Percentiles rank a stretch among this genome's conserved stretches.
phyloP scores from a whole-genome alignment of 768 basidiomycete genomes.

The Trametes villosa region DNA sequence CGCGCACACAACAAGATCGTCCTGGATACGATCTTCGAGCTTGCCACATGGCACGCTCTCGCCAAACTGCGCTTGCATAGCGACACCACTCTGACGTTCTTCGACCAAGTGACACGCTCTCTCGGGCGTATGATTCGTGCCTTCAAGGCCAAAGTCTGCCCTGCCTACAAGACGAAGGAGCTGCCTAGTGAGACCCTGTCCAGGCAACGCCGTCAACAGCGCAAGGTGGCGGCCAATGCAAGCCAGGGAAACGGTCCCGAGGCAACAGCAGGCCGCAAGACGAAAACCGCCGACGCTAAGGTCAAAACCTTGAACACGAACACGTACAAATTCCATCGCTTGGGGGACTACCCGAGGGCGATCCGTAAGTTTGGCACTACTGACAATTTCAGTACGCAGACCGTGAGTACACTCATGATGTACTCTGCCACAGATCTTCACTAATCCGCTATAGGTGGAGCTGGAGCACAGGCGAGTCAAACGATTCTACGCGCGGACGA shows the following conservation, averaged over 20 bases:
- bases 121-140: no score
- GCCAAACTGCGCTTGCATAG: constrained; percentile 48
- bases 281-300: background rate
- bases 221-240: background rate
- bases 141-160: background rate
- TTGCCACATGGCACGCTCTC: constrained; percentile 42
- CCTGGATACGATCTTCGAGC: constrained; percentile 38
- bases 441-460: constrained; percentile 37
- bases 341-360: constrained; percentile 24
- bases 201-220: background rate
- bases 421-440: no score
- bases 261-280: no score
- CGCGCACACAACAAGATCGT: constrained; percentile 28
- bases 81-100: constrained; percentile 34
- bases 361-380: background rate
- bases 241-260: no score
- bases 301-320: constrained; percentile 21
- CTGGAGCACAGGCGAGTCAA: constrained; percentile 43
- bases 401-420: no score
- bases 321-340: constrained; percentile 34
- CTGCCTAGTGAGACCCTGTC: background rate
- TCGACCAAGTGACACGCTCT: constrained; percentile 30
- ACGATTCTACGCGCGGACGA: constrained; percentile 38
- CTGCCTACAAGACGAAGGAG: no score
- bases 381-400: no score